These are phyloP conservation scores for Penicillium robsamsonii DNA, from an alignment of 495 filamentous ascomycete genomes.

Conservation along the genomic window DNA sequence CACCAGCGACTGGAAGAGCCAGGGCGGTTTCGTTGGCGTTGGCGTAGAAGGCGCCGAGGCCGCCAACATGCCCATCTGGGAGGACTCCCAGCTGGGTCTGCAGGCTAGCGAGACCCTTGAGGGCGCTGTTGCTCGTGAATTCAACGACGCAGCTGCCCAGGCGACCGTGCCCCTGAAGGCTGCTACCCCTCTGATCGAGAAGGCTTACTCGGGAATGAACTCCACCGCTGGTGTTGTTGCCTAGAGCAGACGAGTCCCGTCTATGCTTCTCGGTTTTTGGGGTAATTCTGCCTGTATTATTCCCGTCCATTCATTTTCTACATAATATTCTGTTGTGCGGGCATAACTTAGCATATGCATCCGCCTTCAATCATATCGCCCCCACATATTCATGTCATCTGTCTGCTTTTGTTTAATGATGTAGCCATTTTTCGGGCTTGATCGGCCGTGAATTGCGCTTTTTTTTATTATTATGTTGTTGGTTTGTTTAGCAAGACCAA, in stretches of 20 bases:
- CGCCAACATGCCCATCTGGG: slow-evolving; percentile 74
- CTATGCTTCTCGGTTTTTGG: slow-evolving; percentile 4
- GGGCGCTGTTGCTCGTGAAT: slow-evolving; percentile 39
- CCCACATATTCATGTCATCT: not conserved
- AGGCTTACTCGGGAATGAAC: slow-evolving; percentile 25
- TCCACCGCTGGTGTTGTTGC: slow-evolving; percentile 36
- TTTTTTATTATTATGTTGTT: not conserved
- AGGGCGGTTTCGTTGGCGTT: slow-evolving; percentile 92
- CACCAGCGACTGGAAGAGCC: slow-evolving; percentile 82
- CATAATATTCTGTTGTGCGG: slow-evolving; percentile 8
- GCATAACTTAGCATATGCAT: slow-evolving; percentile 5
- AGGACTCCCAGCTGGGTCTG: slow-evolving; percentile 78
- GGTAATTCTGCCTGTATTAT: slow-evolving; percentile 3
- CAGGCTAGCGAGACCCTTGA: slow-evolving; percentile 42
- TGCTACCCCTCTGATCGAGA: slow-evolving; percentile 23
- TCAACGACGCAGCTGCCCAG: slow-evolving; percentile 25
- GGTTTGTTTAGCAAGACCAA: not conserved
- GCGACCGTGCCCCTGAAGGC: slow-evolving; percentile 30
- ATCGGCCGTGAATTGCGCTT: not conserved
- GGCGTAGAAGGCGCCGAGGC: slow-evolving; percentile 62
- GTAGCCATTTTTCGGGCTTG: not conserved
- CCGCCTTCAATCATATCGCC: slow-evolving; percentile 3
- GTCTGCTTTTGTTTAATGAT: not conserved
- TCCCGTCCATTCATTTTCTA: slow-evolving; percentile 15
- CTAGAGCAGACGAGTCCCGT: slow-evolving; percentile 15